Conservation (phyloP, 2,329 filamentous ascomycete genomes). For the Colletotrichum gloeosporioides region DNA sequence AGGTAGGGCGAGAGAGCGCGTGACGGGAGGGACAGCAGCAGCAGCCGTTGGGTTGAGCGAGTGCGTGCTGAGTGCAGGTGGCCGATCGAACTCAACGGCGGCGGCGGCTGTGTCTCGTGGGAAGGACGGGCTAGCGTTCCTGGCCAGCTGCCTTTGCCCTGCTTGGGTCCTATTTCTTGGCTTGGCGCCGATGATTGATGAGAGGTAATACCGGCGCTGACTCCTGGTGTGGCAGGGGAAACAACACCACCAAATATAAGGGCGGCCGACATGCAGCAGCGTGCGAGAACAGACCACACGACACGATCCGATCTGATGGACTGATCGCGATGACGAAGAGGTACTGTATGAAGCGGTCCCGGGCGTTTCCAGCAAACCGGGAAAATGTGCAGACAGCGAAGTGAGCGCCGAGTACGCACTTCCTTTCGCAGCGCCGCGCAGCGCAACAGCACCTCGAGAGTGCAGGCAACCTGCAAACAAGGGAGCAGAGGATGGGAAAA, state of each 20-base stretch:
- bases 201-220: background rate
- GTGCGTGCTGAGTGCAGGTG: background rate
- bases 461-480: background rate
- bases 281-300: background rate
- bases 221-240: background rate
- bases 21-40: background rate
- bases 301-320: background rate
- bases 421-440: background rate
- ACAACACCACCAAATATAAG: background rate
- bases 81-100: constrained; percentile 10
- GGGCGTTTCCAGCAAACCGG: constrained; percentile 13
- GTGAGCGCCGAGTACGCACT: background rate
- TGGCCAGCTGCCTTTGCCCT: background rate
- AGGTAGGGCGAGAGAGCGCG: constrained; percentile 3
- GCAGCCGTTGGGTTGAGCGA: constrained; percentile 1
- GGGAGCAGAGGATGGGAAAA: background rate
- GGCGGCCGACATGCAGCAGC: background rate
- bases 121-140: constrained; percentile 8
- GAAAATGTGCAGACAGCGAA: background rate
- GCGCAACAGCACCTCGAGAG: background rate
- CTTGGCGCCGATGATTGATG: background rate
- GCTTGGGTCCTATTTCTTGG: background rate
- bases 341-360: background rate
- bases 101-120: constrained; percentile 20
- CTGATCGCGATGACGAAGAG: background rate